Evolutionary conservation across 345 rosid species (phyloP).

Genomic region (Arabis alpina): DNA sequence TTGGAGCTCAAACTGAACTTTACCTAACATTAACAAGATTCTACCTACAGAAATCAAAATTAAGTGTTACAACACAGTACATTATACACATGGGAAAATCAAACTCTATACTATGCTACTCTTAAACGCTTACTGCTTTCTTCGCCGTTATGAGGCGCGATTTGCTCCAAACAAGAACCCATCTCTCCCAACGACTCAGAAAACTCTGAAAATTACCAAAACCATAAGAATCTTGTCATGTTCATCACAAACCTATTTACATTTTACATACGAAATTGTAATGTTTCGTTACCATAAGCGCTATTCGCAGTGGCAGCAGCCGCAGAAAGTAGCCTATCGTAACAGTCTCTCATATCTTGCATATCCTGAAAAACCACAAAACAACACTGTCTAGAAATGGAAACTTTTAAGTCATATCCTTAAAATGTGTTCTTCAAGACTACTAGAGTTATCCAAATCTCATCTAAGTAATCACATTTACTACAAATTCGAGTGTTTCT

Average conservation of each 20-base stretch:
- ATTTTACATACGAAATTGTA: neutral
- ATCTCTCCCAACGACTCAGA: slow-evolving; percentile 92
- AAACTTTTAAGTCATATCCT: too few relatives aligned
- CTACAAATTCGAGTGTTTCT: slow-evolving; percentile 27
- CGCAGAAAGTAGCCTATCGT: slow-evolving; percentile 93
- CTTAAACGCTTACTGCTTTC: slow-evolving; percentile 62
- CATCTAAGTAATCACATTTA: slow-evolving; percentile 2
- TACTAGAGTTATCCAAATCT: neutral
- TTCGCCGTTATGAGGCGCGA: slow-evolving; percentile 66
- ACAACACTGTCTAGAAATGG: neutral
- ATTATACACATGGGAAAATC: neutral
- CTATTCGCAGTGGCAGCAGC: slow-evolving; percentile 95
- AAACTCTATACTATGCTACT: neutral
- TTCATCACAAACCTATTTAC: neutral
- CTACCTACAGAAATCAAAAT: slow-evolving; percentile 55
- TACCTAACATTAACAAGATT: slow-evolving; percentile 72
- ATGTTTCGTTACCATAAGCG: slow-evolving; percentile 68
- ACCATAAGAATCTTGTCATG: neutral
- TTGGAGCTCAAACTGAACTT: slow-evolving; percentile 86
- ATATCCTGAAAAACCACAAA: slow-evolving; percentile 59
- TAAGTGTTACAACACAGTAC: slow-evolving; percentile 27
- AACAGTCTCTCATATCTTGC: slow-evolving; percentile 89
- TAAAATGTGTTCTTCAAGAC: neutral
- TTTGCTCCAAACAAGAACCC: slow-evolving; percentile 90
- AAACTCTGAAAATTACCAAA: slow-evolving; percentile 60